Evolutionary conservation across 2,329 filamentous ascomycete genomes (phyloP).

Genomic region (Massarina eburnea): DNA sequence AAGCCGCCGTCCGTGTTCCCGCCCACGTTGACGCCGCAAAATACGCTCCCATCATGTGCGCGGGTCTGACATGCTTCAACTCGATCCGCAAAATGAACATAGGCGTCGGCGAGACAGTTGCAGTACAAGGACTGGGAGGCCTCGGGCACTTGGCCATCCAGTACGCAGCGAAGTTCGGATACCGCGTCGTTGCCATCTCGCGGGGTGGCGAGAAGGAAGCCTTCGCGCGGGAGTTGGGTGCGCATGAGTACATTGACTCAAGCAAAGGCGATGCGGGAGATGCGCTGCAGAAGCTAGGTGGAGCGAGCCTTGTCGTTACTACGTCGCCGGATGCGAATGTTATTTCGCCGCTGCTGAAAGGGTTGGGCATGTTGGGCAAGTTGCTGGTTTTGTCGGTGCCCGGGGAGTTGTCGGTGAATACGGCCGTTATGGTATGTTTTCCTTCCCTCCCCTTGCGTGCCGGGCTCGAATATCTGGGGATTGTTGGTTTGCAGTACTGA

Average conservation of each 20-base stretch:
- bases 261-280: constrained; percentile 48
- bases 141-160: constrained; percentile 52
- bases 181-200: constrained; percentile 49
- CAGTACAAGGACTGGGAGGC: constrained; percentile 51
- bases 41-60: constrained; percentile 42
- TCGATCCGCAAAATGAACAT: constrained; percentile 47
- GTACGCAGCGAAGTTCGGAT: constrained; percentile 51
- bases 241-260: constrained; percentile 55
- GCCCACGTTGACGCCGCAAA: constrained; percentile 43
- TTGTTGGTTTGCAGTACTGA: too few relatives aligned
- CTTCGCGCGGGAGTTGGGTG: constrained; percentile 53
- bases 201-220: constrained; percentile 51
- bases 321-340: constrained; percentile 60
- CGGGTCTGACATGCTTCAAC: constrained; percentile 51
- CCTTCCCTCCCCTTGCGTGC: too few relatives aligned
- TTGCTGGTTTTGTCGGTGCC: constrained; percentile 20
- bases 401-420: constrained; percentile 41
- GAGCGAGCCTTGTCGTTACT: constrained; percentile 59
- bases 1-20: constrained; percentile 56
- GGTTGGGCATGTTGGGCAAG: constrained; percentile 49
- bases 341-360: constrained; percentile 53
- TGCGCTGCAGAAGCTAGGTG: constrained; percentile 56
- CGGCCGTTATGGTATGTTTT: constrained; percentile 38
- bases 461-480: too few relatives aligned
- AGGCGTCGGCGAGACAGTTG: constrained; percentile 45